Base-by-base conservation (phyloP, 208 protist species). In the Acanthamoeba pearcei region DNA sequence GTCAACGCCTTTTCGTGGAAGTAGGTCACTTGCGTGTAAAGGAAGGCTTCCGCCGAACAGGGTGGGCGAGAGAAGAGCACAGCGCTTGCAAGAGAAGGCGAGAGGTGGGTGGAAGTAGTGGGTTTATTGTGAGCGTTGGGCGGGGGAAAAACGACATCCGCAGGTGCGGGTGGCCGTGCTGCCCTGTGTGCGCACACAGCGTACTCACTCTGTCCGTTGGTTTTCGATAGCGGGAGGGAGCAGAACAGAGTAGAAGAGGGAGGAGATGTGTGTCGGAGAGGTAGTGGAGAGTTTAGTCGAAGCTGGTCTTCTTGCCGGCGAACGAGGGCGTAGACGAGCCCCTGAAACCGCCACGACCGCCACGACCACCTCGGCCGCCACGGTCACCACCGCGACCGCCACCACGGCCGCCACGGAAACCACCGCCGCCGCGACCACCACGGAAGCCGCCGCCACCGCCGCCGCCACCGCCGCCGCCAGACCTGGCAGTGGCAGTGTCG, bases 291-390 rank as follows among this genome's bases (percentile, higher is more conserved):
- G 72, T 19, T 88, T 88, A 88, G 55, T 86, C 78, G 51, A 88
- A 88, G 80, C 29, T 88, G 27, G 80, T 88, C 80, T 88, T 88
- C 80, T 88, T 88, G 80, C 80, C 80, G 80, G 80, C 80, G 55
- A 88, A 88, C 13, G 80, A 88, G 51, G 46, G 46, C 15, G 80
- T 64, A 6, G 46, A 62, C 46, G 46, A 62, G 27, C 68, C 68
- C 57, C 57, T 64, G 35, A 80, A 35, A 24, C 70, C 70, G 22
- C 70, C 70, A 27, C 70, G 70, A 49, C 70, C 70, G 49, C 80
- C 80, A 9, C 80, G 22, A 46, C 80, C 80, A 42, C 80, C 80
- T 53, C 72, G 72, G 29, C 46, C 46, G 22, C 80, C 80, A 66
- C 80, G 29, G 46, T 22, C 29, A 66, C 46, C 46, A 24, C 80